Percentiles rank a stretch among this genome's conserved stretches.
phyloP scores from a whole-genome alignment of 371 early-diverging fungal species.

The Parasitella parasitica region DNA sequence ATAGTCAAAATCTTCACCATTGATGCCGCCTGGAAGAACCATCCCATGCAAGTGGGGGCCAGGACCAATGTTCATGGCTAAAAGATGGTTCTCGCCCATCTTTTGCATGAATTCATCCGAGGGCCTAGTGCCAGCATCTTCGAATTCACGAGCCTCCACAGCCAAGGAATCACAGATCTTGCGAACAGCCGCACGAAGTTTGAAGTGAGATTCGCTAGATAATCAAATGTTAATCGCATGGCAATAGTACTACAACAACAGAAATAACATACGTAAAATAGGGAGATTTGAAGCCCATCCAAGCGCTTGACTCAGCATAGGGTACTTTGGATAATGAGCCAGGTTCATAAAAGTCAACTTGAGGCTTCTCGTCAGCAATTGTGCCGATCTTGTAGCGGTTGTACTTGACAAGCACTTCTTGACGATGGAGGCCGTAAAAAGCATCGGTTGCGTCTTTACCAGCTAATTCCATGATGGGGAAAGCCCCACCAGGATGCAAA shows the following conservation, averaged over 20 bases:
- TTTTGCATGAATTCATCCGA: constrained; percentile 50
- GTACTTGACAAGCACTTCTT: constrained; percentile 62
- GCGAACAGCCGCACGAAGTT: constrained; percentile 40
- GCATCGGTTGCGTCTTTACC: constrained; percentile 75
- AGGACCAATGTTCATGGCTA: constrained; percentile 37
- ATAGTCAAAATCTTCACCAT: constrained; percentile 63
- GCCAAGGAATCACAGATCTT: constrained; percentile 41
- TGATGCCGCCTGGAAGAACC: constrained; percentile 50
- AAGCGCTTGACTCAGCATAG: constrained; percentile 53
- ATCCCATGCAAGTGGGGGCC: constrained; percentile 37
- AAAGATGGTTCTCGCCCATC: constrained; percentile 37
- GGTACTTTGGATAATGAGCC: constrained; percentile 56
- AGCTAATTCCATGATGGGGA: constrained; percentile 64
- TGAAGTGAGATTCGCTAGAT: constrained; percentile 55
- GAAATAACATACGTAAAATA: constrained; percentile 46
- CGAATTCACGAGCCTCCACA: constrained; percentile 38
- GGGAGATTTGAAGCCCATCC: constrained; percentile 55
- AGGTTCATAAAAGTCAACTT: constrained; percentile 27
- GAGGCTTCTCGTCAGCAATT: constrained; percentile 39
- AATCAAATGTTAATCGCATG: too few relatives aligned
- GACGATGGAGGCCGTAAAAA: constrained; percentile 73
- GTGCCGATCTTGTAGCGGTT: constrained; percentile 50
- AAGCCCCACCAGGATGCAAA: constrained; percentile 86
- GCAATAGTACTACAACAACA: too few relatives aligned
- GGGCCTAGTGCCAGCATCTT: constrained; percentile 47